Evolutionary conservation across 805 yeast species (phyloP).

Genomic region (Barnettozyma siamensis): DNA sequence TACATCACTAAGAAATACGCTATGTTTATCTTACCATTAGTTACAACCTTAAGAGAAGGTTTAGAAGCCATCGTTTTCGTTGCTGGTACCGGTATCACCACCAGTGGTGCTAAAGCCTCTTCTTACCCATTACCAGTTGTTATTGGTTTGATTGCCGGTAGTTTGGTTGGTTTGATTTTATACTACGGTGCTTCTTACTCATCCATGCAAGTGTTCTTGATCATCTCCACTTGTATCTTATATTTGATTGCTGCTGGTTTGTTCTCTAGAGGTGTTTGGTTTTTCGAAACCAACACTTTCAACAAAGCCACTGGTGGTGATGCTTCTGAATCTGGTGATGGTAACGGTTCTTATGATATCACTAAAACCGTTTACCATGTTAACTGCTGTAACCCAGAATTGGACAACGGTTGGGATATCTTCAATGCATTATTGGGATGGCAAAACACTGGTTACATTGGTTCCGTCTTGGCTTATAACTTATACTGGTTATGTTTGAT

Average conservation of each 20-base stretch:
- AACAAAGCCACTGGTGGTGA: slow-evolving; percentile 80
- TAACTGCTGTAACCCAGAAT: slow-evolving; percentile 93
- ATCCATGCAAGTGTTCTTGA: slow-evolving; percentile 83
- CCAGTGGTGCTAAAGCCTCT: slow-evolving; percentile 46
- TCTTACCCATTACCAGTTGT: slow-evolving; percentile 94
- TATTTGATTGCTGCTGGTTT: slow-evolving; percentile 90
- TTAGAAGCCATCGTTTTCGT: slow-evolving; percentile 93
- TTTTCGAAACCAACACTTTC: slow-evolving; percentile 66
- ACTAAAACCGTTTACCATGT: slow-evolving; percentile 86
- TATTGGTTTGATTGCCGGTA: slow-evolving; percentile 78
- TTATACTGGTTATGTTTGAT: slow-evolving; percentile 78
- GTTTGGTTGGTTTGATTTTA: slow-evolving; percentile 58
- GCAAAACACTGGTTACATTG: slow-evolving; percentile 95
- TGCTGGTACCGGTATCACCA: slow-evolving; percentile 85
- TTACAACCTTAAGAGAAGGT: slow-evolving; percentile 95
- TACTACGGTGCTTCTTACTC: slow-evolving; percentile 79
- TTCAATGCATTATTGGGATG: slow-evolving; percentile 93
- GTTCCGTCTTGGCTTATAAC: slow-evolving; percentile 86
- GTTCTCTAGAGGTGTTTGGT: slow-evolving; percentile 92
- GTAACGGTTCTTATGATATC: slow-evolving; percentile 92
- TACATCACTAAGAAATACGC: slow-evolving; percentile 67
- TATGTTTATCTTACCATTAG: slow-evolving; percentile 83
- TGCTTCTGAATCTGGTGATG: slow-evolving; percentile 87
- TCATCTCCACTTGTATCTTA: slow-evolving; percentile 81
- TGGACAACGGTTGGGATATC: slow-evolving; percentile 93